Percentiles rank a stretch among this genome's conserved stretches.
These are phyloP conservation scores for Ceratobasidium sp. DNA, from an alignment of 1,284 basidiomycete genomes.

Conservation along the genomic window DNA sequence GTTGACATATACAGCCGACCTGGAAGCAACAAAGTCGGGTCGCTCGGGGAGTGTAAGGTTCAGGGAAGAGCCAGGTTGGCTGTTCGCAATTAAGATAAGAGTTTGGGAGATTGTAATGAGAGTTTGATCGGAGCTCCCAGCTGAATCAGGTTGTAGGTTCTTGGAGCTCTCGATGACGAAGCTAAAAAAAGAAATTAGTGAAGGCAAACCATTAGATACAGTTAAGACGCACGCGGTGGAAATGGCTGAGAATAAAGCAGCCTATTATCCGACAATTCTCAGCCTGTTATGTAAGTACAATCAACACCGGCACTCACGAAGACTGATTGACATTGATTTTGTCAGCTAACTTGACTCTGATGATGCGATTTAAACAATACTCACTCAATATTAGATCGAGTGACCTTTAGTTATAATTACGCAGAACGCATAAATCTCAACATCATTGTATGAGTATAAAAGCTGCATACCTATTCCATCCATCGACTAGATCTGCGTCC, in stretches of 20 bases:
- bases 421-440: background rate
- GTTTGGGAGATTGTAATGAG: background rate
- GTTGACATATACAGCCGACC: constrained; percentile 18
- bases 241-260: constrained; percentile 27
- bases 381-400: constrained; percentile 16
- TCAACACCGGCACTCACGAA: constrained; percentile 2
- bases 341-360: background rate
- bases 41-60: background rate
- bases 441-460: background rate
- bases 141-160: background rate
- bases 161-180: constrained; percentile 18
- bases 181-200: background rate
- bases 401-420: background rate
- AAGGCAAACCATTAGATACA: background rate
- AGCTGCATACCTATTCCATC: constrained; percentile 25
- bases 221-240: constrained; percentile 2
- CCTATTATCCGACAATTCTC: background rate
- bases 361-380: background rate
- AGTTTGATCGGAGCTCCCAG: background rate
- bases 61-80: background rate
- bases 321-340: background rate
- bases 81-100: background rate
- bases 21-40: background rate
- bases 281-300: background rate
- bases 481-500: constrained; percentile 19